These are phyloP conservation scores for Onygenales sp. DNA, from an alignment of 2,329 filamentous ascomycete species.

Conservation along the genomic window DNA sequence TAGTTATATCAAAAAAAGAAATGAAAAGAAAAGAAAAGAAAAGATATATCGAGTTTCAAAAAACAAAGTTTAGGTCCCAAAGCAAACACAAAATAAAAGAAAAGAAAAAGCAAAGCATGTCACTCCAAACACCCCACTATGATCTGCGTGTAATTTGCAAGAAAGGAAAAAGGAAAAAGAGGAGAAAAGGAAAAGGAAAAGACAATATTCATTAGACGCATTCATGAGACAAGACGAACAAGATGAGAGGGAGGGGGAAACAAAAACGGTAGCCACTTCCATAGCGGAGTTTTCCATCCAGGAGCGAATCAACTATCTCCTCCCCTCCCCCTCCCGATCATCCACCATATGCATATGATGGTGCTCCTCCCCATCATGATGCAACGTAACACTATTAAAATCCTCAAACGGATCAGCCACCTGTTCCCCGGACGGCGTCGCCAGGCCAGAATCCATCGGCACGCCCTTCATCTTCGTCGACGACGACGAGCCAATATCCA, in stretches of 20 bases:
- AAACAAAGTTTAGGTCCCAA: too few species aligned
- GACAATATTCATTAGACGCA: background rate
- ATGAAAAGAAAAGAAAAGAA: too few species aligned
- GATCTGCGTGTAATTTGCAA: background rate
- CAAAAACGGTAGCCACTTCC: background rate
- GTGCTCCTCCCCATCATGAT: conserved; percentile 82
- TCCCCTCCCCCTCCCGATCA: conserved; percentile 3
- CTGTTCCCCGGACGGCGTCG: conserved; percentile 70
- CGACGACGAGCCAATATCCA: conserved; percentile 51
- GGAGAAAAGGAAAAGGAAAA: background rate
- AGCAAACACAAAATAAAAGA: too few species aligned
- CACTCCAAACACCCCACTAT: too few species aligned
- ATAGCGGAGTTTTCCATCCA: background rate
- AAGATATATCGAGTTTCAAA: too few species aligned
- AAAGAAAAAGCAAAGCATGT: too few species aligned
- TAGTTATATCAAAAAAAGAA: too few species aligned
- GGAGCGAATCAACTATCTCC: background rate
- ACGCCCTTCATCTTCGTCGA: conserved; percentile 58
- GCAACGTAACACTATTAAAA: conserved; percentile 95
- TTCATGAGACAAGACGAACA: conserved; percentile 17
- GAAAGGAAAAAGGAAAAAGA: background rate
- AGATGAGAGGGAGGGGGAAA: background rate
- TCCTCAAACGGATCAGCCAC: conserved; percentile 88
- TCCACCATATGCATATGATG: conserved; percentile 9
- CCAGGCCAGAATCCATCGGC: conserved; percentile 73